Conservation (phyloP, 768 basidiomycete species). For the Wakefieldia striispora region DNA sequence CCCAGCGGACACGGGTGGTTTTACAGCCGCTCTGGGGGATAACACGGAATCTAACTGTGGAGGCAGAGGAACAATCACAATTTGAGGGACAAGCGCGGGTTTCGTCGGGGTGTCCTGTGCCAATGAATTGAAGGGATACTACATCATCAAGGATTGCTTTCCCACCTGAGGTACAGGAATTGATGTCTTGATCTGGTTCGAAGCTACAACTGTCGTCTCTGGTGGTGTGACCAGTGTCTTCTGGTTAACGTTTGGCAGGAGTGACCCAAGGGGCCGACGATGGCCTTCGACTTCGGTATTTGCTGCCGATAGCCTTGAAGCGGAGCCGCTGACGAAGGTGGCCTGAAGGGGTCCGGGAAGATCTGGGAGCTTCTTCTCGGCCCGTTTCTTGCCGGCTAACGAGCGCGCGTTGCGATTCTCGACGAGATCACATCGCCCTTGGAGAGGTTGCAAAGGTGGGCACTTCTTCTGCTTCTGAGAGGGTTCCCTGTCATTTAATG, state of each 20-base stretch:
- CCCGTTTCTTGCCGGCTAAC: constrained; percentile 22
- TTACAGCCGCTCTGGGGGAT: constrained; percentile 5
- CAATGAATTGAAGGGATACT: constrained; percentile 20
- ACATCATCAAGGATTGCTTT: constrained; percentile 20
- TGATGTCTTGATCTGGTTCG: constrained; percentile 18
- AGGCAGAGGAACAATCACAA: constrained; percentile 22
- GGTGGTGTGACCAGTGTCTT: not conserved
- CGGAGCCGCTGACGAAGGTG: constrained; percentile 53
- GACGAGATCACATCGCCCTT: constrained; percentile 28
- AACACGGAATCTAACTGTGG: constrained; percentile 34
- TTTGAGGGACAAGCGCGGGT: constrained; percentile 19
- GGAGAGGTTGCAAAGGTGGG: too few relatives aligned
- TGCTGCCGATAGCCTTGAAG: constrained; percentile 10
- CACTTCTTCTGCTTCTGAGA: too few relatives aligned
- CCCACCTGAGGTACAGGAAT: constrained; percentile 29
- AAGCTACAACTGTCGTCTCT: constrained; percentile 1
- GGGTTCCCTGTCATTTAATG: too few relatives aligned
- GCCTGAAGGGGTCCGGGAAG: not conserved
- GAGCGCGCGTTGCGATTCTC: constrained; percentile 33
- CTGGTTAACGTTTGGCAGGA: constrained; percentile 6
- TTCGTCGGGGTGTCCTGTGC: constrained; percentile 8
- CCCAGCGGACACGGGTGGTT: constrained; percentile 4
- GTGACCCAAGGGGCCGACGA: constrained; percentile 3
- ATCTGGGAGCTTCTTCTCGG: constrained; percentile 16
- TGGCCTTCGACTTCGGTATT: constrained; percentile 8